A percentile compares a stretch with the other conserved stretches of the same genome.
Conservation (phyloP, 371 early-diverging fungal species). For the Lichtheimia ornata region DNA sequence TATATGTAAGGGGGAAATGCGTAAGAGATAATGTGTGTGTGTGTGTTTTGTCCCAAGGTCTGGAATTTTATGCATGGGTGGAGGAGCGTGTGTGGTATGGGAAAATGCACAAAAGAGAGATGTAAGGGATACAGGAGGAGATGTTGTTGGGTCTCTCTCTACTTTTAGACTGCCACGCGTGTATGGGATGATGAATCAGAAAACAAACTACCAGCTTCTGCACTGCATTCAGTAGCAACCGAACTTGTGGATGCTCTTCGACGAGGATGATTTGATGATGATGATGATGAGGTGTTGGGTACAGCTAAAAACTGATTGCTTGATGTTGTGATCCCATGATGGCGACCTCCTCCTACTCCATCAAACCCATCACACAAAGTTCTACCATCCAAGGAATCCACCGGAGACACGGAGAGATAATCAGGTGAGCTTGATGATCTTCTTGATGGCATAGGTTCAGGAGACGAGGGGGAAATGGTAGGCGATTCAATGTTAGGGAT, state of each 20-base stretch:
- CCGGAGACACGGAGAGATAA: slow-evolving; percentile 5
- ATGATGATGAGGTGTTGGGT: slow-evolving; percentile 29
- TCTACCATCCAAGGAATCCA: slow-evolving; percentile 14
- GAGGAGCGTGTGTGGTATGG: no score
- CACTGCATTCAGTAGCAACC: slow-evolving; percentile 11
- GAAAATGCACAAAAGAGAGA: background rate
- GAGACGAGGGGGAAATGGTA: slow-evolving; percentile 23
- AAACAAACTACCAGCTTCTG: slow-evolving; percentile 9
- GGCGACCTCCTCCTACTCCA: background rate
- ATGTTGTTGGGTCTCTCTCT: background rate
- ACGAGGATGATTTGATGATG: slow-evolving; percentile 3
- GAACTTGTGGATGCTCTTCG: slow-evolving; percentile 12
- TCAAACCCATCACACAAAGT: slow-evolving; percentile 6
- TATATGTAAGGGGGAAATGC: no score
- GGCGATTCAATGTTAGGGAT: slow-evolving; percentile 35
- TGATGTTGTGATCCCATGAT: slow-evolving; percentile 24
- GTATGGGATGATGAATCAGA: slow-evolving; percentile 12
- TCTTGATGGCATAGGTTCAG: slow-evolving; percentile 4
- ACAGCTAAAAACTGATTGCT: background rate
- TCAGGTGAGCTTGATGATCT: background rate
- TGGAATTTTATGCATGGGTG: no score
- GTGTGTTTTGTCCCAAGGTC: no score
- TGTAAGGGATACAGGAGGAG: background rate
- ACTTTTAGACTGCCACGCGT: slow-evolving; percentile 5
- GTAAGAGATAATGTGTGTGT: no score